Evolutionary conservation across 1,284 basidiomycete genomes (phyloP).

Genomic region (Gomphus sp.): DNA sequence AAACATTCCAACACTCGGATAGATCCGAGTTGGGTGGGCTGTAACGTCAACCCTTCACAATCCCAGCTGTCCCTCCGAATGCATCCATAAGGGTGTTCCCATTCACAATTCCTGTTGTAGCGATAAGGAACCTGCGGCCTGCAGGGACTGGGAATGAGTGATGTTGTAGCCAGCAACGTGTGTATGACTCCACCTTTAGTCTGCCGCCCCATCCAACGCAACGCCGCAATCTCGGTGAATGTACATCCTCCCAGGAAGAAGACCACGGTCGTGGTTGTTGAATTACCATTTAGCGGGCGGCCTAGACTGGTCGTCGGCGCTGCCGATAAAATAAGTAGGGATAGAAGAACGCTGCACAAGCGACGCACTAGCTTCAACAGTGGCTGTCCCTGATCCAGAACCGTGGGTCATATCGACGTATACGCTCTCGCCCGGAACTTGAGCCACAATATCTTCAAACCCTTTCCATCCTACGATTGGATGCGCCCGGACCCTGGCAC

Average conservation of each 20-base stretch:
- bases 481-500: constrained; percentile 64
- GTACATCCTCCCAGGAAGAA: constrained; percentile 99
- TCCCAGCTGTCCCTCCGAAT: constrained; percentile 5
- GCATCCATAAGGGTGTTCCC: constrained; percentile 61
- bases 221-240: constrained; percentile 90
- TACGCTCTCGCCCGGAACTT: constrained; percentile 78
- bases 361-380: neutral
- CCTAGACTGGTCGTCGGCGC: neutral
- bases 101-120: constrained; percentile 82
- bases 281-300: neutral
- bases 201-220: constrained; percentile 85
- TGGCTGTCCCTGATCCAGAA: constrained; percentile 4
- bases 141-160: neutral
- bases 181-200: constrained; percentile 49
- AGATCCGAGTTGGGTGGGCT: neutral
- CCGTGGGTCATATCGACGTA: constrained; percentile 59
- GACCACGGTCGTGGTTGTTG: constrained; percentile 75
- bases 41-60: neutral
- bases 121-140: constrained; percentile 82
- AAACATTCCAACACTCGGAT: neutral
- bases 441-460: constrained; percentile 81
- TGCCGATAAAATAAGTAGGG: constrained; percentile 12
- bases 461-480: constrained; percentile 95
- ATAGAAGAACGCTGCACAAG: constrained; percentile 10
- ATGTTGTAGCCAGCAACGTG: neutral